Evolutionary conservation across 257 asterid genomes (phyloP), one percentile per base, ranked within the genome.

Genomic region (Petunia axillaris): DNA sequence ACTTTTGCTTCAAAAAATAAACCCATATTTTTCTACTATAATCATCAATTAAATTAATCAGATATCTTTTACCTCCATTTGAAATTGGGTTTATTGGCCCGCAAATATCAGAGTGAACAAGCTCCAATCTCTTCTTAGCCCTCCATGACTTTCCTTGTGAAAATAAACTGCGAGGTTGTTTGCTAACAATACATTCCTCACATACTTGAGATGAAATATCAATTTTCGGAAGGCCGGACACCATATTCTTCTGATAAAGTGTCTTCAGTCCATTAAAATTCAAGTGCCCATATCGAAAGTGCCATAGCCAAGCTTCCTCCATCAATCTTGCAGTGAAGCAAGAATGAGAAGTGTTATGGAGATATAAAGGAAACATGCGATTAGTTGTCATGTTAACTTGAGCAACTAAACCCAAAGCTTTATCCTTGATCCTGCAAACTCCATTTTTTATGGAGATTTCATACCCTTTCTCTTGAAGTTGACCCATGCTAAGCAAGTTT

Each of bases 281-380:
- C 11, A 16, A n/a, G 3, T 80, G 62, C 1, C 59, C 75, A 71
- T 80, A 58, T 8, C 63, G 74, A 2, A 40, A 80, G n/a, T 80
- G 79, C 73, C 79, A 80, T 15, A 80, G 25, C 64, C 75, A 70
- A 15, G 3, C 7, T 15, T 71, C 64, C 10, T 80, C 25, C 25
- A 25, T 36, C 5, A 58, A 11, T 10, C 16, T 70, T 59, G 79
- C 1, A 16, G 59, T 57, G 15, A 80, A 58, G 16, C 41, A 71
- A 41, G 43, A 53, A 6, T 70, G 63, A 7, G 16, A 2, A 5
- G 6, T 43, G 7, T 41, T 54, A 1, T 57, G 37, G 1, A 80
- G 46, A 58, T 70, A 58, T 4, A 80, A 50, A 8, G 53, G 64
- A 25, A 46, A 59, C 79, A 71, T 71, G 1, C 38, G 16, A 11